Evolutionary conservation across 768 basidiomycete genomes (phyloP), one percentile per base, ranked within the genome.

Genomic region (Kwoniella newhampshirensis): DNA sequence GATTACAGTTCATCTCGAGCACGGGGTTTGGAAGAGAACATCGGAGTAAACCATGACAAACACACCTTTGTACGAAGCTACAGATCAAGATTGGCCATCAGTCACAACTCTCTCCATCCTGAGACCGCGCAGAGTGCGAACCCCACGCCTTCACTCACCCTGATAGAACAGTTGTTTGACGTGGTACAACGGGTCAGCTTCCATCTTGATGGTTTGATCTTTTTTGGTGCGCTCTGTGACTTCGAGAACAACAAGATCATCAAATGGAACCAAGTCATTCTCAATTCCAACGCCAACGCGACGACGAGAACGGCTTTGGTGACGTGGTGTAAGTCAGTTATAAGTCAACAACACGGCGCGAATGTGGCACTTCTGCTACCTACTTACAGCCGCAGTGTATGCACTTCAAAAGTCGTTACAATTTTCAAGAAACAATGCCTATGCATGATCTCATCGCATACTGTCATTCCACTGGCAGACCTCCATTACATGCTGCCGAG

Each of bases 141-240:
- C n/a, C n/a, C n/a, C n/a, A n/a, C n/a, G n/a, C n/a, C 12, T 7
- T 36, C 12, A 55, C 71, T 57, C 18, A 74, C 77, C 73, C 35
- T 76, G 75, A 57, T 75, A 74, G 60, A 78, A 77, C 15, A 77
- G 72, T 52, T 75, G 68, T 57, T 77, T 73, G 45, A 78, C 71
- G 63, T 75, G 73, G 46, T 70, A 77, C 30, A 78, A 70, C 9
- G 75, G 69, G 61, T 76, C 75, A 35, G 69, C 61, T 45, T 76
- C 75, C 75, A 76, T 76, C n/a, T 47, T 73, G 60, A 11, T 13
- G 32, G 6, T 9, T 18, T 48, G 30, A n/a, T n/a, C n/a, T n/a
- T 15, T 48, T 28, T 13, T 27, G 44, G 44, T 26, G 8, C 25
- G 21, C 11, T 44, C 15, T 21, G 25, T n/a, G n/a, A n/a, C n/a